These are phyloP conservation scores for Fistulinella cinereoalba DNA, from an alignment of 1,284 basidiomycete genomes.

Conservation along the genomic window DNA sequence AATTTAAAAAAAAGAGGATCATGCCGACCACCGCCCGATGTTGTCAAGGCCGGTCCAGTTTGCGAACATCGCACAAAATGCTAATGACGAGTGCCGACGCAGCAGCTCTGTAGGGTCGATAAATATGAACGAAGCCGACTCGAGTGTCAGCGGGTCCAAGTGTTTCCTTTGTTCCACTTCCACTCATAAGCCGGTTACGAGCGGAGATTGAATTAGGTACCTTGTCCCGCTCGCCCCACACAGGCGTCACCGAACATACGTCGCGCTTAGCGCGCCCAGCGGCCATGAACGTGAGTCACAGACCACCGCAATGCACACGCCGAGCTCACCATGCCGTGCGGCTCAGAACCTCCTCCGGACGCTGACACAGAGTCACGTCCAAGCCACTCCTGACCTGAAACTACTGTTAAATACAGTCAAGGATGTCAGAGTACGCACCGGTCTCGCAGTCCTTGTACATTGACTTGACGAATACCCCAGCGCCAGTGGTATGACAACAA, in stretches of 20 bases:
- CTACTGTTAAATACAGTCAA: conserved; percentile 70
- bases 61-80: neutral
- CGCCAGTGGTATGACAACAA: conserved; percentile 65
- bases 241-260: conserved; percentile 27
- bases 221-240: conserved; percentile 33
- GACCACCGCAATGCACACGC: neutral
- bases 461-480: conserved; percentile 33
- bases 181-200: conserved; percentile 16
- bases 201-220: conserved; percentile 38
- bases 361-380: conserved; percentile 64
- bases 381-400: conserved; percentile 62
- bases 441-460: neutral
- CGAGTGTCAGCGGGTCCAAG: neutral
- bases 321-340: conserved; percentile 12
- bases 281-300: conserved; percentile 23
- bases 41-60: no score
- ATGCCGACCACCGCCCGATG: no score
- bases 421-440: conserved; percentile 60
- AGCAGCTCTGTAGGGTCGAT: neutral
- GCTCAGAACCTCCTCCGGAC: conserved; percentile 73
- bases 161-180: neutral
- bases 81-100: no score
- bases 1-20: no score
- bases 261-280: conserved; percentile 30
- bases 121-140: neutral